Evolutionary conservation across 139 green algal species (phyloP).

Genomic region (Mesostigma viride): DNA sequence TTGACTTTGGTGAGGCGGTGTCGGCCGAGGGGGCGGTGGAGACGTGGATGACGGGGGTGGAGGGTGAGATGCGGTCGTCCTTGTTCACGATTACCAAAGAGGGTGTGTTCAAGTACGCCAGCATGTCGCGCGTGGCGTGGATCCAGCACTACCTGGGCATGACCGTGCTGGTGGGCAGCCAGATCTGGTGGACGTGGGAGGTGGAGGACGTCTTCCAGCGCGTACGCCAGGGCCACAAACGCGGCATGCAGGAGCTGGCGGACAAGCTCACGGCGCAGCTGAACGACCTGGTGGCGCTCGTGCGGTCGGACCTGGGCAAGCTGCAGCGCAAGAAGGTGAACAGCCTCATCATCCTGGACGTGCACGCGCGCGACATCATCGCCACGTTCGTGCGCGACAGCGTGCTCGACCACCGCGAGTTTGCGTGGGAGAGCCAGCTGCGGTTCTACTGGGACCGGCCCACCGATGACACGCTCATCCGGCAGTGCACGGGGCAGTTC

Average conservation of each 20-base stretch:
- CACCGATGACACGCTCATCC: slow-evolving; percentile 66
- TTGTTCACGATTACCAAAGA: slow-evolving; percentile 65
- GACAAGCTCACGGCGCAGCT: slow-evolving; percentile 67
- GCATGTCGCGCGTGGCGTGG: slow-evolving; percentile 54
- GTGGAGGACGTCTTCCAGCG: slow-evolving; percentile 69
- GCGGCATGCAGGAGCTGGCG: slow-evolving; percentile 63
- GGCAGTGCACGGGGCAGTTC: slow-evolving; percentile 66
- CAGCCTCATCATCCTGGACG: slow-evolving; percentile 73
- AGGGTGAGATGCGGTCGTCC: slow-evolving; percentile 65
- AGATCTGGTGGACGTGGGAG: slow-evolving; percentile 87
- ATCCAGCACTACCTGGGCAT: slow-evolving; percentile 72
- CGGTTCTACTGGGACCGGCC: slow-evolving; percentile 66
- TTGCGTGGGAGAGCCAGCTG: slow-evolving; percentile 74
- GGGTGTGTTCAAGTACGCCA: slow-evolving; percentile 61
- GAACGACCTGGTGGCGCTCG: slow-evolving; percentile 60
- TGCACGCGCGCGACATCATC: slow-evolving; percentile 75
- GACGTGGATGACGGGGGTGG: slow-evolving; percentile 68
- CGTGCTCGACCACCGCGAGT: slow-evolving; percentile 67
- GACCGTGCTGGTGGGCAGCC: slow-evolving; percentile 68
- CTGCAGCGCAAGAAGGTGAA: slow-evolving; percentile 72
- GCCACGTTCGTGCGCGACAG: slow-evolving; percentile 68
- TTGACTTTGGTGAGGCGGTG: slow-evolving; percentile 56
- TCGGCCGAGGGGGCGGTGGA: slow-evolving; percentile 67
- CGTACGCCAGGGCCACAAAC: slow-evolving; percentile 59
- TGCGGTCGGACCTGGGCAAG: slow-evolving; percentile 52